Evolutionary conservation across 805 yeast genomes (phyloP), one percentile per base, ranked within the genome.

Genomic region (Pichia californica): DNA sequence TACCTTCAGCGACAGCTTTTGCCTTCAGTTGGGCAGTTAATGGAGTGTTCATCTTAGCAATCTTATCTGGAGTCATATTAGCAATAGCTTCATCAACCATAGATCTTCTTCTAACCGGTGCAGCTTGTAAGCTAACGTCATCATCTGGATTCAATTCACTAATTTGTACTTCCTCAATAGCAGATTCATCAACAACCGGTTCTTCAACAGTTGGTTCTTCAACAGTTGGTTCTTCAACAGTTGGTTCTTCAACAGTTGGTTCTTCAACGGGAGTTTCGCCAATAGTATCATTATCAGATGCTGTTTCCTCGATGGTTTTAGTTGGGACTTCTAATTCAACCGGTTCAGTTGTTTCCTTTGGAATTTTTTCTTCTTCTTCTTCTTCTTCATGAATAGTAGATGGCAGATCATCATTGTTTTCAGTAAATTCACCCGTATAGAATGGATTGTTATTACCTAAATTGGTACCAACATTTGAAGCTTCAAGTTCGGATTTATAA

Each of bases 1-100:
- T n/a, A n/a, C n/a, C n/a, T n/a, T 44, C 41, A n/a, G 32, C 25
- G 63, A 72, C 31, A 71, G 63, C 45, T 67, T 66, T 45, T 71
- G 52, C 52, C 48, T 54, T 56, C n/a, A 55, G 34, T 43, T 52
- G 58, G 31, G 53, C 57, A 30, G 56, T 34, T 31, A 58, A 32
- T 2, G 64, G 64, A n/a, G 49, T 50, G 48, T 59, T 57, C 62
- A 61, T 56, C 32, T 50, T 56, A 31, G 45, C 45, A 19, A 53
- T 31, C 35, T 60, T 56, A 27, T 58, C 61, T 1, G 62, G 60
- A 25, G 56, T 41, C 49, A 61, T 35, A 29, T 49, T 37, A 30
- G 58, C 53, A 46, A 57, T 31, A 14, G 56, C 62, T 38, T 59
- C 64, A 43, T 58, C 66, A 42, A 59, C 63, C 64, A 61, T 58